Evolutionary conservation across 139 green algal genomes (phyloP), one percentile per base, ranked within the genome.

Genomic region (Volvox reticuliferus): DNA sequence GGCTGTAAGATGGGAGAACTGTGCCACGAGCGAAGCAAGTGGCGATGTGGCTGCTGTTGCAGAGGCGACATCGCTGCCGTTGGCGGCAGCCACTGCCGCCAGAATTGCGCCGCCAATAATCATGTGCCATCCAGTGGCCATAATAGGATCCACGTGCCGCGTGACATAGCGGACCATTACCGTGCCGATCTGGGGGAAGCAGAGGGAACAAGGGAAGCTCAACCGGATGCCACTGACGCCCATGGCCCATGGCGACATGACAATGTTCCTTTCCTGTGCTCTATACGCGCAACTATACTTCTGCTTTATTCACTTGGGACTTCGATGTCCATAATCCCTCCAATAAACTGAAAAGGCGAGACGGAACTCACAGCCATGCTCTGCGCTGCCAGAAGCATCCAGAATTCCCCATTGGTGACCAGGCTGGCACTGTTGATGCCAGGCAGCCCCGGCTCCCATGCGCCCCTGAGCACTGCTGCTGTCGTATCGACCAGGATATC

Each of bases 81-180:
- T 69, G 35, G 65, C 36, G 0, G 92, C 71, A 14, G 91, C 91
- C 20, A 69, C 71, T 55, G 89, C 96, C 32, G 95, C 35, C 68
- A 99, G 95, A 13, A 97, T 92, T 0, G 98, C 28, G 5, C 97
- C 97, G 18, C 98, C 98, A 16, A 99, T 92, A 35, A 99, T 86
- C 98, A 99, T 99, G 93, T 99, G 98, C 96, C 96, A 99, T 2
- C 98, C 98, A 19, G 98, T 99, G 3, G 98, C 98, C 91, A 98
- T 96, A 17, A 99, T 95, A 13, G 98, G 97, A 93, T 99, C 98
- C 28, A 91, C 90, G 85, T 98, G 95, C 80, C 94, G 94, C 61
- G 93, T 97, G 37, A 99, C 97, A 82, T 93, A 97, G n/a, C 93
- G 86, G 37, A 90, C 86, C 85, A 89, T 89, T 9, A 80, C 67